A percentile compares a stretch with the other conserved stretches of the same genome.
These are phyloP conservation scores for Penicillium sp. DNA, from an alignment of 2,329 filamentous ascomycete species.

Conservation along the genomic window DNA sequence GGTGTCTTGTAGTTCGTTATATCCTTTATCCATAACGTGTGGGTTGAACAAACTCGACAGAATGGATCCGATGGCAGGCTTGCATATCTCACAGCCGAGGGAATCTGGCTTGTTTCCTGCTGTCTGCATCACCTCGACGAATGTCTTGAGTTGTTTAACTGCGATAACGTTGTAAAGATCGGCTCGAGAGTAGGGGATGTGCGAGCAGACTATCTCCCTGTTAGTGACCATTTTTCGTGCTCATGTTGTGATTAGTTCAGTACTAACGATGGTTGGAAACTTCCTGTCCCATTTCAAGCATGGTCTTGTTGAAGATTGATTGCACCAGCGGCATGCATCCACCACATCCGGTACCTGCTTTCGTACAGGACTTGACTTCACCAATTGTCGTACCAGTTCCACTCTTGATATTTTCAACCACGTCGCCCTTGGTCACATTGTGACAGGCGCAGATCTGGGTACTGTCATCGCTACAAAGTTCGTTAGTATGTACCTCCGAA, in stretches of 20 bases:
- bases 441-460: slow-evolving; percentile 92
- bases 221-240: not conserved
- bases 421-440: slow-evolving; percentile 84
- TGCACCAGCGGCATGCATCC: slow-evolving; percentile 88
- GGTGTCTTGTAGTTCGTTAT: slow-evolving; percentile 80
- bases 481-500: slow-evolving; percentile 12
- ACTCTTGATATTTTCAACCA: slow-evolving; percentile 70
- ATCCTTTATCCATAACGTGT: slow-evolving; percentile 71
- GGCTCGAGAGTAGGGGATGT: slow-evolving; percentile 79
- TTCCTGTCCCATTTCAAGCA: slow-evolving; percentile 81
- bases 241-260: too few species aligned
- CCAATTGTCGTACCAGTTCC: slow-evolving; percentile 79
- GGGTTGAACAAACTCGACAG: slow-evolving; percentile 80
- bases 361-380: slow-evolving; percentile 85
- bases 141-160: slow-evolving; percentile 72
- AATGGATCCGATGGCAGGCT: slow-evolving; percentile 78
- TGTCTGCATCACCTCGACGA: slow-evolving; percentile 75
- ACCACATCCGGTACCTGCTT: slow-evolving; percentile 86
- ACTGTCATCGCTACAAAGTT: slow-evolving; percentile 62
- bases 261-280: slow-evolving; percentile 70
- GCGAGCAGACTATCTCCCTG: slow-evolving; percentile 63
- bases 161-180: slow-evolving; percentile 90
- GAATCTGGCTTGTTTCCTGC: slow-evolving; percentile 71
- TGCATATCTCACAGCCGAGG: slow-evolving; percentile 84
- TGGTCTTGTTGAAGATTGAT: slow-evolving; percentile 85